These are phyloP conservation scores for Suhomyces kilbournensis DNA, from an alignment of 805 yeast genomes.

Conservation along the genomic window DNA sequence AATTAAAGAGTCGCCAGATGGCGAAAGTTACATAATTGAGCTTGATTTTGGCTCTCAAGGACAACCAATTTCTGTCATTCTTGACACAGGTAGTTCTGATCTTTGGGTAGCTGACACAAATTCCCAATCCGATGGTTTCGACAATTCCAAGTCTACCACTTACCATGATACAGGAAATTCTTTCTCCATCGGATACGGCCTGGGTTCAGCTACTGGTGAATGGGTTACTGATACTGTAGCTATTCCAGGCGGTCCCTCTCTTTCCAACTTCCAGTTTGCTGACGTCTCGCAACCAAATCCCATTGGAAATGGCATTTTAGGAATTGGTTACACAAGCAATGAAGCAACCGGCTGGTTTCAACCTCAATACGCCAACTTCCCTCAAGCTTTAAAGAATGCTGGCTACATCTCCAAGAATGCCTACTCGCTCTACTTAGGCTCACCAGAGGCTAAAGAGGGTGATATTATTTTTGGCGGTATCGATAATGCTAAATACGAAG, in stretches of 20 bases:
- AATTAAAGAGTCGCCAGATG: background rate
- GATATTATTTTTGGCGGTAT: conserved; percentile 19
- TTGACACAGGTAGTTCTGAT: conserved; percentile 13
- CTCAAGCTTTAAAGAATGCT: conserved; percentile 6
- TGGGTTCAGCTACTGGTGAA: conserved; percentile 1
- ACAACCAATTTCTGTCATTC: conserved; percentile 6
- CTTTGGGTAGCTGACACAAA: conserved; percentile 6
- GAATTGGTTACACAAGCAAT: conserved; percentile 1
- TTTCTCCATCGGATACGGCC: conserved; percentile 5
- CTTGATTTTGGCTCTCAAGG: conserved; percentile 9
- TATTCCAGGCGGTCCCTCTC: conserved; percentile 6
- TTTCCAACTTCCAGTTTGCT: conserved; percentile 9
- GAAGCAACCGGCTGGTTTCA: too few relatives aligned
- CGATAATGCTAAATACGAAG: conserved; percentile 9
- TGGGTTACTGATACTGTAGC: conserved; percentile 7
- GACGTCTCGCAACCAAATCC: conserved; percentile 2
- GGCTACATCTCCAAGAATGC: conserved; percentile 9
- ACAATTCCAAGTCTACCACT: conserved; percentile 6
- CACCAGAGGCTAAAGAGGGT: conserved; percentile 6
- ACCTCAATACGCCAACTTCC: conserved; percentile 7
- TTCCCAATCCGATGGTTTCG: background rate
- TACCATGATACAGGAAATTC: background rate
- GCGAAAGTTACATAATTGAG: conserved; percentile 1
- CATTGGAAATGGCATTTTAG: conserved; percentile 4
- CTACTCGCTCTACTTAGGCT: conserved; percentile 16